phyloP scores from a whole-genome alignment of 495 filamentous ascomycete species.

The Hamigera avellanea region DNA sequence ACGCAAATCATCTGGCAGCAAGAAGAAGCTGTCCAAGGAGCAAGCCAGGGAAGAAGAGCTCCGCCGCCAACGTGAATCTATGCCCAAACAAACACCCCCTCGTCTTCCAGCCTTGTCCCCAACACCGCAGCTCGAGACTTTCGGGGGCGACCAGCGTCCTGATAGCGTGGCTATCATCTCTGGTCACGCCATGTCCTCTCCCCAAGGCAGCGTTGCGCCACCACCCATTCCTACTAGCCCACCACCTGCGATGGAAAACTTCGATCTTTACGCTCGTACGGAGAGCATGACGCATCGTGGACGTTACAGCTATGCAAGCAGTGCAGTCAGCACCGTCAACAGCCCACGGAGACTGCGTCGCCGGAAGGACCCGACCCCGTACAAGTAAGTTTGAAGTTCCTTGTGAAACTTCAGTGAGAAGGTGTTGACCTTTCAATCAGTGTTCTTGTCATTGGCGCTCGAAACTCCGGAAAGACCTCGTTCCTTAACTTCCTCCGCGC shows the following conservation, averaged over 20 bases:
- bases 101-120: conserved; percentile 68
- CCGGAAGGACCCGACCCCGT: conserved; percentile 93
- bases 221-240: no score
- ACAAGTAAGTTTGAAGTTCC: conserved; percentile 61
- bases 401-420: background rate
- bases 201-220: conserved; percentile 16
- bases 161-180: conserved; percentile 51
- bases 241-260: conserved; percentile 39
- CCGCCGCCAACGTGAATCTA: conserved; percentile 52
- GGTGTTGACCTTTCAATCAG: conserved; percentile 33
- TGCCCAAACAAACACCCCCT: conserved; percentile 62
- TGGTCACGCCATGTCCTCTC: conserved; percentile 25
- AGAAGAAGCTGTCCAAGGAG: conserved; percentile 51
- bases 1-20: conserved; percentile 40
- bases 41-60: conserved; percentile 53
- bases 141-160: conserved; percentile 59
- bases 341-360: conserved; percentile 84
- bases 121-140: conserved; percentile 51
- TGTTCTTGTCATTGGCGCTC: conserved; percentile 79
- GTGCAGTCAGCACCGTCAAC: conserved; percentile 82
- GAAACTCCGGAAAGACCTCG: conserved; percentile 86
- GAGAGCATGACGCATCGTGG: conserved; percentile 97
- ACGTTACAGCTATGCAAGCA: conserved; percentile 93
- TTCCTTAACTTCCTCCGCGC: conserved; percentile 92
- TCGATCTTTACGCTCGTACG: conserved; percentile 68